A percentile compares a stretch with the other conserved stretches of the same genome.
Evolutionary conservation across 805 yeast species (phyloP).

Genomic region (Kuraishia ogatae): DNA sequence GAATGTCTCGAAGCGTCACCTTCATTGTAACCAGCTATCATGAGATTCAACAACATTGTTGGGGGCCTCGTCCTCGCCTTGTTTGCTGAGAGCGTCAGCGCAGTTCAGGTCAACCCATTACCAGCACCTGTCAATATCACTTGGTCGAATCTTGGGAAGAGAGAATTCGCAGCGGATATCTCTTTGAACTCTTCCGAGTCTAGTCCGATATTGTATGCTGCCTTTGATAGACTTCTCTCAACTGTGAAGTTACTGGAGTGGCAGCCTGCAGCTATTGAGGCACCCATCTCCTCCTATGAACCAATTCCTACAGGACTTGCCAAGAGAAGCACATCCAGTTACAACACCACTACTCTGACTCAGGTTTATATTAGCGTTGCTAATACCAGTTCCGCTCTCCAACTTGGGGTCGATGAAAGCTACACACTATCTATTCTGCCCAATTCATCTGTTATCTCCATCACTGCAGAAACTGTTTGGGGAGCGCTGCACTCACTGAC

Average conservation of each 20-base stretch:
- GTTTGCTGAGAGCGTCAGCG: neutral
- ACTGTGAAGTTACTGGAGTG: conserved; percentile 19
- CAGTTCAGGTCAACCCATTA: conserved; percentile 1
- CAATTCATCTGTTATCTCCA: conserved; percentile 12
- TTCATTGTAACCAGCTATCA: neutral
- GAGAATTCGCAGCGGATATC: neutral
- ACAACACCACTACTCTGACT: conserved; percentile 1
- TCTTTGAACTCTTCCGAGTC: neutral
- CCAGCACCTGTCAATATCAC: neutral
- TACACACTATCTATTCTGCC: conserved; percentile 16
- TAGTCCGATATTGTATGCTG: conserved; percentile 13
- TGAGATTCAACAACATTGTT: neutral
- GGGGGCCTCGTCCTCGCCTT: neutral
- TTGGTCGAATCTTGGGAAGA: neutral
- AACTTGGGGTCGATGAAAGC: conserved; percentile 28
- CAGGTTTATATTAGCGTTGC: conserved; percentile 8
- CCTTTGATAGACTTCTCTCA: conserved; percentile 16
- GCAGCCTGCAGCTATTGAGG: conserved; percentile 26
- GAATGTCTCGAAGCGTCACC: no score
- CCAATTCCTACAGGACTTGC: conserved; percentile 8
- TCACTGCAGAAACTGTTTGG: conserved; percentile 25
- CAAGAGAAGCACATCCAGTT: neutral
- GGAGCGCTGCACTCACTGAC: conserved; percentile 32
- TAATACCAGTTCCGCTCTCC: conserved; percentile 19
- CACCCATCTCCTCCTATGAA: conserved; percentile 13